These are phyloP conservation scores for Metarhizium guizhouense DNA, from an alignment of 2,329 filamentous ascomycete species.

Conservation along the genomic window DNA sequence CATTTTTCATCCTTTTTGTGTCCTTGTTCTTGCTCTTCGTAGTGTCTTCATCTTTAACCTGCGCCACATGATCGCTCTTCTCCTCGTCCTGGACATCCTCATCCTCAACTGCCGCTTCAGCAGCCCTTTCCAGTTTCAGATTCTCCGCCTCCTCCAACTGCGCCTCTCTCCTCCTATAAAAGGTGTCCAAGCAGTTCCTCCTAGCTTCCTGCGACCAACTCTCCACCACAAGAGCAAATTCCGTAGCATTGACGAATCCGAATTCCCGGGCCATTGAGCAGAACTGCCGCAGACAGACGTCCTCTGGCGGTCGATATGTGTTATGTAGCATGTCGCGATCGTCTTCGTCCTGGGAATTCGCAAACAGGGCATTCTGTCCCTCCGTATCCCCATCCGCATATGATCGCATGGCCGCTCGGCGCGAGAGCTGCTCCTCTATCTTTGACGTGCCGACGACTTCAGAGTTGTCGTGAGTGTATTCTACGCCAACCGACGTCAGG, in stretches of 20 bases:
- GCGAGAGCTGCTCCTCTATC: conserved; percentile 77
- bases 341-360: conserved; percentile 32
- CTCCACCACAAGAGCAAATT: conserved; percentile 88
- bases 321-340: conserved; percentile 22
- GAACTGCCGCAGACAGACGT: conserved; percentile 74
- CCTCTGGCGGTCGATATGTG: conserved; percentile 62
- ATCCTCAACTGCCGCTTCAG: background rate
- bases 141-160: conserved; percentile 16
- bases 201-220: conserved; percentile 80
- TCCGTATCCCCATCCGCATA: conserved; percentile 34
- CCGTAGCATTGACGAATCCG: conserved; percentile 65
- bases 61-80: conserved; percentile 1
- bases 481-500: conserved; percentile 75
- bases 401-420: conserved; percentile 57
- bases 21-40: background rate
- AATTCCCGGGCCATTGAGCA: conserved; percentile 79
- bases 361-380: conserved; percentile 49
- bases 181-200: conserved; percentile 67
- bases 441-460: conserved; percentile 91
- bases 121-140: conserved; percentile 6
- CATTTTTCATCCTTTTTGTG: background rate
- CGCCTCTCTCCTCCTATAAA: conserved; percentile 62
- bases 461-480: conserved; percentile 94
- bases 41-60: background rate
- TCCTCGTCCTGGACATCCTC: conserved; percentile 1